Evolutionary conservation across 2,329 filamentous ascomycete genomes (phyloP).

Genomic region (Clarireedia paspali): DNA sequence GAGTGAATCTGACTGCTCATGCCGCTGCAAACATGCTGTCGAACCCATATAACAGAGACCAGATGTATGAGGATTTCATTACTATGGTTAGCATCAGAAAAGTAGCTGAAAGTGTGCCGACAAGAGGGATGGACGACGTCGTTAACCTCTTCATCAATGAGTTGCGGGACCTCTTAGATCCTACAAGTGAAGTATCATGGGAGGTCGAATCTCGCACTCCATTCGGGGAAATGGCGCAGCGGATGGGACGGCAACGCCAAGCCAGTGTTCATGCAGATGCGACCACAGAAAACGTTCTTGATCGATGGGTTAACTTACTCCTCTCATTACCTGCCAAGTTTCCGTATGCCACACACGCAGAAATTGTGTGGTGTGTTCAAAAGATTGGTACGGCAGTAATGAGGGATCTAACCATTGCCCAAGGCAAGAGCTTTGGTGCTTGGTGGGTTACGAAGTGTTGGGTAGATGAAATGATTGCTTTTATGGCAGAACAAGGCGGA

Average conservation of each 20-base stretch:
- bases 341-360: constrained; percentile 62
- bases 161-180: constrained; percentile 63
- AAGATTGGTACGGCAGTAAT: constrained; percentile 69
- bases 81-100: constrained; percentile 56
- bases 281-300: constrained; percentile 59
- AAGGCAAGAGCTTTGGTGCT: constrained; percentile 74
- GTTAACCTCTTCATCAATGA: constrained; percentile 56
- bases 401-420: constrained; percentile 71
- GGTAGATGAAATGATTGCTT: constrained; percentile 88
- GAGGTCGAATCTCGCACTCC: constrained; percentile 55
- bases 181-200: constrained; percentile 52
- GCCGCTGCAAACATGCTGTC: constrained; percentile 89
- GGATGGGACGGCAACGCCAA: constrained; percentile 37
- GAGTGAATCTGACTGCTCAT: constrained; percentile 89
- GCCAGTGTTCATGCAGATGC: constrained; percentile 32
- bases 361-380: constrained; percentile 70
- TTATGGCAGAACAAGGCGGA: constrained; percentile 82
- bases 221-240: constrained; percentile 48
- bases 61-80: constrained; percentile 94
- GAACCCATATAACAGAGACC: constrained; percentile 79
- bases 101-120: constrained; percentile 55
- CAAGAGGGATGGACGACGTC: constrained; percentile 57
- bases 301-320: constrained; percentile 71
- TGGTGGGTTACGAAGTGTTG: constrained; percentile 97
- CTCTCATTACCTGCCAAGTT: constrained; percentile 62